Percentiles rank a stretch among this genome's conserved stretches.
Evolutionary conservation across 2,329 filamentous ascomycete species (phyloP).

Genomic region (Aspergillus clavatus): DNA sequence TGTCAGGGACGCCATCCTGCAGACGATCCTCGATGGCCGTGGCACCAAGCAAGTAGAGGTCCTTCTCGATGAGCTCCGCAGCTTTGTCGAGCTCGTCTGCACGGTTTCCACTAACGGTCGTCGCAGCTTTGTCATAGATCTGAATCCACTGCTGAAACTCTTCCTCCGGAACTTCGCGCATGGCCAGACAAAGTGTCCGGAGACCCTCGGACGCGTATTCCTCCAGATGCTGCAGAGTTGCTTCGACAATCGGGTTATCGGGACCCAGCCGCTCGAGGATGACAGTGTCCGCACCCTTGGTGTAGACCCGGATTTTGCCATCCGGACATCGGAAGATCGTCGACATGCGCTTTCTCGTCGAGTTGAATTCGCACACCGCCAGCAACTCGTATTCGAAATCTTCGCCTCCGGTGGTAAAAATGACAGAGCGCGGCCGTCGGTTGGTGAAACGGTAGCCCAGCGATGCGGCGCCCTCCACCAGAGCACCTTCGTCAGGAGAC

Average conservation of each 20-base stretch:
- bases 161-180: slow-evolving; percentile 85
- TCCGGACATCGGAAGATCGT: slow-evolving; percentile 95
- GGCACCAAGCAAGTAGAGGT: slow-evolving; percentile 84
- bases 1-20: slow-evolving; percentile 96
- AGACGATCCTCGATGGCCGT: slow-evolving; percentile 96
- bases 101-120: slow-evolving; percentile 86
- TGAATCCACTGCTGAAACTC: slow-evolving; percentile 85
- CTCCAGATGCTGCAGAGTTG: slow-evolving; percentile 91
- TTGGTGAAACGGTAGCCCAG: slow-evolving; percentile 89
- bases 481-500: slow-evolving; percentile 93
- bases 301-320: slow-evolving; percentile 89
- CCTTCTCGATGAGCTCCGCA: slow-evolving; percentile 88
- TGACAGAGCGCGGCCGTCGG: slow-evolving; percentile 81
- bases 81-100: slow-evolving; percentile 96
- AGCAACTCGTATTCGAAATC: slow-evolving; percentile 82
- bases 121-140: slow-evolving; percentile 81
- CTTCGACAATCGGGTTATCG: slow-evolving; percentile 80
- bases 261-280: slow-evolving; percentile 85
- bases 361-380: slow-evolving; percentile 99
- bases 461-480: slow-evolving; percentile 82
- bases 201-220: slow-evolving; percentile 97
- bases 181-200: slow-evolving; percentile 87
- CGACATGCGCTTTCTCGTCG: slow-evolving; percentile 94
- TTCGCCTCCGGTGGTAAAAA: slow-evolving; percentile 69
- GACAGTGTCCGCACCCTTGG: slow-evolving; percentile 95